Evolutionary conservation across 176 grass and related monocot species (phyloP).

Genomic region (Cocos nucifera): DNA sequence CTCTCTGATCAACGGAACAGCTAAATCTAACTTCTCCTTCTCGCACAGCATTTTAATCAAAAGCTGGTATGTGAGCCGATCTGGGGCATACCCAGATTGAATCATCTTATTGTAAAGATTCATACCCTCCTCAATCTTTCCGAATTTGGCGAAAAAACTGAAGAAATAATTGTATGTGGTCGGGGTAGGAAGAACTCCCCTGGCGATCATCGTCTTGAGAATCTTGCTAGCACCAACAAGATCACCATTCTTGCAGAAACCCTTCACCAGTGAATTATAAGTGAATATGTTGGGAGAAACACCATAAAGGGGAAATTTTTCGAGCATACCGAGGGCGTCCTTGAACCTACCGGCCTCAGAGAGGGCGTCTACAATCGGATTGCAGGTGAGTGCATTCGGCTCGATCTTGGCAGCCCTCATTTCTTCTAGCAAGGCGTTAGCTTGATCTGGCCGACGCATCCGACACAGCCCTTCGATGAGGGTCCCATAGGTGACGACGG

Average conservation of each 20-base stretch:
- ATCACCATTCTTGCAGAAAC: conserved; percentile 58
- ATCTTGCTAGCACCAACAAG: conserved; percentile 46
- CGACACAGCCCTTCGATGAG: conserved; percentile 58
- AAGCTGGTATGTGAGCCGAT: conserved; percentile 51
- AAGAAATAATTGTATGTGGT: conserved; percentile 87
- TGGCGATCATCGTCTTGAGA: conserved; percentile 55
- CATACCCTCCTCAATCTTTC: conserved; percentile 57
- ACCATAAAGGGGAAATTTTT: conserved; percentile 72
- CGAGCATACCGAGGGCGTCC: conserved; percentile 64
- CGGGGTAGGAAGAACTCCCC: conserved; percentile 48
- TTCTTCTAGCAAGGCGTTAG: conserved; percentile 39
- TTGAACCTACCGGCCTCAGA: conserved; percentile 44
- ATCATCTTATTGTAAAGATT: conserved; percentile 82
- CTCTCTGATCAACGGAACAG: conserved; percentile 53
- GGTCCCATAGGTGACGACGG: conserved; percentile 67
- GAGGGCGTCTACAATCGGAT: conserved; percentile 59
- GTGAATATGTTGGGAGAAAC: conserved; percentile 62
- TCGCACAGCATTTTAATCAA: conserved; percentile 73
- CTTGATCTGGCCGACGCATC: conserved; percentile 56
- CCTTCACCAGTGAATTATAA: conserved; percentile 70
- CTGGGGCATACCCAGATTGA: conserved; percentile 41
- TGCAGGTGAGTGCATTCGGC: conserved; percentile 54
- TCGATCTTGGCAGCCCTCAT: conserved; percentile 42
- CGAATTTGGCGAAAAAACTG: conserved; percentile 42
- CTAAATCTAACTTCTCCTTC: conserved; percentile 44